Conservation (phyloP, 495 filamentous ascomycete genomes). For the Tirmania nivea region DNA sequence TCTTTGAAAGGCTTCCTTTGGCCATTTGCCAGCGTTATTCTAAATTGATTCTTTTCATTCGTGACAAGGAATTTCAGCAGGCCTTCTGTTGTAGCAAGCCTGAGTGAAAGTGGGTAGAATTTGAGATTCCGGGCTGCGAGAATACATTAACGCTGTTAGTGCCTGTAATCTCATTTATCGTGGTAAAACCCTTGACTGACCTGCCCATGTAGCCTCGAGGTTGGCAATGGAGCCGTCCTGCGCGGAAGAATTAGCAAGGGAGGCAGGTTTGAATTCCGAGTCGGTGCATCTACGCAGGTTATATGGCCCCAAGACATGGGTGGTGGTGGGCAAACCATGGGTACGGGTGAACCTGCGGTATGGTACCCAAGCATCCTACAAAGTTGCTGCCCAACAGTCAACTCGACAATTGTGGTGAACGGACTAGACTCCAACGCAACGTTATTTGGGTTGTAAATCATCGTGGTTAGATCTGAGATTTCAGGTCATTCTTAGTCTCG, state of each 20-base stretch:
- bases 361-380: constrained; percentile 27
- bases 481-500: constrained; percentile 12
- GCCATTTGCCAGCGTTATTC: too few relatives aligned
- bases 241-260: too few relatives aligned
- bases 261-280: too few relatives aligned
- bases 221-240: constrained; percentile 27
- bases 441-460: constrained; percentile 32
- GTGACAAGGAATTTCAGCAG: not conserved
- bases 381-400: constrained; percentile 25
- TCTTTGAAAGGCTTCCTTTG: too few relatives aligned
- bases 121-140: constrained; percentile 26
- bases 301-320: constrained; percentile 22
- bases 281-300: not conserved
- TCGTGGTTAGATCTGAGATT: constrained; percentile 25
- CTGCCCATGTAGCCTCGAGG: constrained; percentile 25
- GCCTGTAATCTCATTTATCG: too few relatives aligned
- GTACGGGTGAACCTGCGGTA: constrained; percentile 8
- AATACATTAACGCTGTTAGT: too few relatives aligned
- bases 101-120: constrained; percentile 26
- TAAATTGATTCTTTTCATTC: too few relatives aligned
- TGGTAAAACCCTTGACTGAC: too few relatives aligned
- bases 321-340: not conserved
- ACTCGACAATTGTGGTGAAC: constrained; percentile 23
- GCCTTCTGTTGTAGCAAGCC: constrained; percentile 20
- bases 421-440: constrained; percentile 27